Evolutionary conservation across 192 early-diverging fungal genomes (phyloP), one percentile per base, ranked within the genome.

Genomic region (Powellomyces hirtus): DNA sequence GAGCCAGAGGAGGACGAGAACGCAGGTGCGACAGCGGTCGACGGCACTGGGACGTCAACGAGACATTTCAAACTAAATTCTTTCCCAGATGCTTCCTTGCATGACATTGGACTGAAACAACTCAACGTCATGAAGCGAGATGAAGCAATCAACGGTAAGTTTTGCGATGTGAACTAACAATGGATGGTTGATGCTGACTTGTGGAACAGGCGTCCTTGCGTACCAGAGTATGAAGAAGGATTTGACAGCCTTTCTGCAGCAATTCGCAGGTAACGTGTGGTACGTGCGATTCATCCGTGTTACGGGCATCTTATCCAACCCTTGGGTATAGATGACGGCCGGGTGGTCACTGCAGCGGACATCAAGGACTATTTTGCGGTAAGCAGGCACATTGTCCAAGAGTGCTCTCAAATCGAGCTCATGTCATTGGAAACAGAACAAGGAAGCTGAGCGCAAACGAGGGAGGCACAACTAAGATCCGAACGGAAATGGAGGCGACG

Each of bases 1-100:
- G 90, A 91, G 64, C 91, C 91, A 22, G 90, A 91, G 51, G 82
- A 88, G n/a, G 93, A 97, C 70, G 85, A 89, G 38, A 70, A 83
- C 16, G 75, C 77, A 26, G 79, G 56, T 61, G 22, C 22, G 10
- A 26, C 16, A 42, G 74, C 76, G 30, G n/a, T n/a, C n/a, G n/a
- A n/a, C n/a, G n/a, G n/a, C n/a, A 77, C 22, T 5, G 22, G 4
- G 10, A 11, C 37, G 20, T 22, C 4, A 20, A 20, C 3, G 2
- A 2, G 16, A 61, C 5, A n/a, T 6, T 20, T 33, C 53, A 56
- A 5, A 1, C 29, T 3, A 16, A 5, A 16, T 4, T 16, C 4
- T 56, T 7, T 30, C 27, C 5, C 27, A 61, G 62, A 76, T 44
- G 85, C 79, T 59, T 92, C 92, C 0, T 71, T 92, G 3, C 84